Conservation (phyloP, 2,329 filamentous ascomycete genomes). For the Cryoendolithus antarcticus region DNA sequence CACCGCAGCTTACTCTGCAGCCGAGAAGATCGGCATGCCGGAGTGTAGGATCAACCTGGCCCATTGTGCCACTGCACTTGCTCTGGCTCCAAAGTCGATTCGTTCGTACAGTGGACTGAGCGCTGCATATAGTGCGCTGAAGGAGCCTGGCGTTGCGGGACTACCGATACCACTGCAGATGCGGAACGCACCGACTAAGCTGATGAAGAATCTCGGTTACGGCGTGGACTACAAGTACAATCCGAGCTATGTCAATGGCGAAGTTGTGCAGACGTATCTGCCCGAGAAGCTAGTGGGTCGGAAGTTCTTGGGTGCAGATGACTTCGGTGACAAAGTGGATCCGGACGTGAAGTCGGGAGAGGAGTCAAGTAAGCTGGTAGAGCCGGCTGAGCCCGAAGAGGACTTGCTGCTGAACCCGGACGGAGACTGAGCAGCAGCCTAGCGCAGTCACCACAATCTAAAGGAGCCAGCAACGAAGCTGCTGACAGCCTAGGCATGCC, state of each 20-base stretch:
- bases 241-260: conserved; percentile 73
- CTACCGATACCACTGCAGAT: conserved; percentile 78
- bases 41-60: conserved; percentile 88
- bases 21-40: conserved; percentile 88
- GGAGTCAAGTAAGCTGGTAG: conserved; percentile 10
- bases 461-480: no score
- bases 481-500: no score
- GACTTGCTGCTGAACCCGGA: conserved; percentile 18
- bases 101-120: conserved; percentile 71
- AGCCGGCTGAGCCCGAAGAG: conserved; percentile 11
- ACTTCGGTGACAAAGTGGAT: conserved; percentile 71
- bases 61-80: conserved; percentile 71
- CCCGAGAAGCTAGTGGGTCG: conserved; percentile 61
- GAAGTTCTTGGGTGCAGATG: conserved; percentile 63
- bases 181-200: conserved; percentile 76
- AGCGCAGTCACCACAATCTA: not conserved
- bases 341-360: conserved; percentile 25
- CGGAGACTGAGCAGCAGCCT: conserved; percentile 16
- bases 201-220: conserved; percentile 90
- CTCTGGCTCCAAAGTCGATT: conserved; percentile 74
- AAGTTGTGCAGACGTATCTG: conserved; percentile 79
- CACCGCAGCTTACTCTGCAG: conserved; percentile 72
- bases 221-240: conserved; percentile 94
- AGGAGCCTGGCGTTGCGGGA: conserved; percentile 70
- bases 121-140: conserved; percentile 65